phyloP scores from a whole-genome alignment of 2,329 filamentous ascomycete genomes.

The Trichoderma lentiforme region DNA sequence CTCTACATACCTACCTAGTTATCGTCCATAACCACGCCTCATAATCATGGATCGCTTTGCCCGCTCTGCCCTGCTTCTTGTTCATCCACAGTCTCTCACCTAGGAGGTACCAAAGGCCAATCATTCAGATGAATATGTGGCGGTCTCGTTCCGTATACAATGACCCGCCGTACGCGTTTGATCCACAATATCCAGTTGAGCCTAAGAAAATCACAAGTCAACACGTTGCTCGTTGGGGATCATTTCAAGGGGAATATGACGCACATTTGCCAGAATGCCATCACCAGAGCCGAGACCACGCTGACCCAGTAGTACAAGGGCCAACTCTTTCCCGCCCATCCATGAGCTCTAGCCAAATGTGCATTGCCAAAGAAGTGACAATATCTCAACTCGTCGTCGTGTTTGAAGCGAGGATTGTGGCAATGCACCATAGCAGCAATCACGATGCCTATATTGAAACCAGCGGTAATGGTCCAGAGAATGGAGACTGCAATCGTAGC shows the following conservation, averaged over 20 bases:
- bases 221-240: not conserved
- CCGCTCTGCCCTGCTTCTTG: not conserved
- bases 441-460: not conserved
- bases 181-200: not conserved
- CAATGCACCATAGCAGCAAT: not conserved
- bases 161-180: not conserved
- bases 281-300: not conserved
- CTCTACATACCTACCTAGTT: not conserved
- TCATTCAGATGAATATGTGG: not conserved
- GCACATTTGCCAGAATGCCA: not conserved
- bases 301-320: not conserved
- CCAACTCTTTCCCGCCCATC: not conserved
- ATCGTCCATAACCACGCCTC: not conserved
- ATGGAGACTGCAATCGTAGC: not conserved
- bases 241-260: not conserved
- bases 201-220: not conserved
- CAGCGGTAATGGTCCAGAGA: not conserved
- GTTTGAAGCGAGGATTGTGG: not conserved
- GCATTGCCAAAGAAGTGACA: slow-evolving; percentile 8
- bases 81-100: not conserved
- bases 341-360: not conserved
- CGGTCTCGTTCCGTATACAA: not conserved
- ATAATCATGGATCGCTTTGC: not conserved
- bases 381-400: not conserved
- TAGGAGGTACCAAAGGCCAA: not conserved